Evolutionary conservation across 2,329 filamentous ascomycete species (phyloP).

Genomic region (Colletotrichum sublineola): DNA sequence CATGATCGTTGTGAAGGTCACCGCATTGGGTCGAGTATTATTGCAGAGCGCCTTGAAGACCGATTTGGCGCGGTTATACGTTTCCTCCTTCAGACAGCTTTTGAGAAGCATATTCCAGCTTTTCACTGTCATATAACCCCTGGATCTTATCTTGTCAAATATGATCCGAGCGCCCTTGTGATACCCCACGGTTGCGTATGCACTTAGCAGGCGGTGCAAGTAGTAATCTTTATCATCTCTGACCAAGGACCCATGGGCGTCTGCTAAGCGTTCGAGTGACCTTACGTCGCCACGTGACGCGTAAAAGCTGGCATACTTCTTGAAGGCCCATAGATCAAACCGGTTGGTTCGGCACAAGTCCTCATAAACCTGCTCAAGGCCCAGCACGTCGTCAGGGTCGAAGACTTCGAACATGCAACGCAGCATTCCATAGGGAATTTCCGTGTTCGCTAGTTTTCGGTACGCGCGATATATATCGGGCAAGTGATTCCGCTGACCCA

Average conservation of each 20-base stretch:
- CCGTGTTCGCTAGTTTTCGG: conserved; percentile 55
- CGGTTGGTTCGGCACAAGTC: conserved; percentile 61
- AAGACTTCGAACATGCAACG: conserved; percentile 61
- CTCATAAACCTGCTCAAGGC: conserved; percentile 60
- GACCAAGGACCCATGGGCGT: conserved; percentile 54
- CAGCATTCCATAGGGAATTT: conserved; percentile 56
- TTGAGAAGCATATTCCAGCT: conserved; percentile 85
- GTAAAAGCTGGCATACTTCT: conserved; percentile 64
- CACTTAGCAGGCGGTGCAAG: conserved; percentile 75
- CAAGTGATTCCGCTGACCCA: conserved; percentile 50
- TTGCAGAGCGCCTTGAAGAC: conserved; percentile 72
- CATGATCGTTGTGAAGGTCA: conserved; percentile 82
- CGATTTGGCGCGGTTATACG: conserved; percentile 75
- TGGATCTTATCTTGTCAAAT: conserved; percentile 71
- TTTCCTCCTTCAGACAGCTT: conserved; percentile 74
- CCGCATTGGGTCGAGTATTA: conserved; percentile 66
- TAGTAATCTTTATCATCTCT: conserved; percentile 44
- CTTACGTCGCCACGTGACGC: conserved; percentile 62
- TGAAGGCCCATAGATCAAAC: conserved; percentile 60
- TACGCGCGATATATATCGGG: conserved; percentile 61
- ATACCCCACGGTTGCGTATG: conserved; percentile 78
- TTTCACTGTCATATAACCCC: conserved; percentile 64
- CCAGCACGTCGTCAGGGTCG: conserved; percentile 53
- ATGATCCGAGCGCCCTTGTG: conserved; percentile 68
- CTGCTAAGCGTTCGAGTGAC: conserved; percentile 60